Conservation (phyloP, 2,329 filamentous ascomycete species). For the Fusarium sp. region DNA sequence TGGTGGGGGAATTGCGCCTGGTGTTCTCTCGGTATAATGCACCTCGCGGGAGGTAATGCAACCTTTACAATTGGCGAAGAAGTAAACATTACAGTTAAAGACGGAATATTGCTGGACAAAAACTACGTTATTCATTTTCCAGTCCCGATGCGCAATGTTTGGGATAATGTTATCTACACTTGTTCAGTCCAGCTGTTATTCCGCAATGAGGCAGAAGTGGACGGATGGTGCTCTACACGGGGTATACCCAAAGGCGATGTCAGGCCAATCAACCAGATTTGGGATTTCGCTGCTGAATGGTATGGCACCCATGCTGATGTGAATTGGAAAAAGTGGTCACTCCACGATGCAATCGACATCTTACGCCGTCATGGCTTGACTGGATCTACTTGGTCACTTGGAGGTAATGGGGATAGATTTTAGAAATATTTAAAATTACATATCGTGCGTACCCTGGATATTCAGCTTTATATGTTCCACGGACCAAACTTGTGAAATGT, state of each 20-base stretch:
- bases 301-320: not conserved
- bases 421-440: not conserved
- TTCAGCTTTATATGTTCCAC: not conserved
- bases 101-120: not conserved
- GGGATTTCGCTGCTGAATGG: not conserved
- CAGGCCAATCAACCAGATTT: not conserved
- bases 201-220: not conserved
- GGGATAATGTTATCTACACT: not conserved
- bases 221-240: not conserved
- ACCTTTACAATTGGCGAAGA: not conserved
- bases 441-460: not conserved
- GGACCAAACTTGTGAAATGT: not conserved
- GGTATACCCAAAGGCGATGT: not conserved
- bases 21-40: not conserved
- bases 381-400: not conserved
- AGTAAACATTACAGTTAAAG: not conserved
- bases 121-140: not conserved
- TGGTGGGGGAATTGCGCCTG: conserved; percentile 3
- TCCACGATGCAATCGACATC: not conserved
- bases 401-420: not conserved
- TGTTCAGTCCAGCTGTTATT: not conserved
- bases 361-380: not conserved
- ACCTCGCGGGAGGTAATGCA: not conserved
- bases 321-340: conserved; percentile 1
- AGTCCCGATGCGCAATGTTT: not conserved